Evolutionary conservation across 148 eudicot genomes (phyloP).

Genomic region (Persicaria maculosa): DNA sequence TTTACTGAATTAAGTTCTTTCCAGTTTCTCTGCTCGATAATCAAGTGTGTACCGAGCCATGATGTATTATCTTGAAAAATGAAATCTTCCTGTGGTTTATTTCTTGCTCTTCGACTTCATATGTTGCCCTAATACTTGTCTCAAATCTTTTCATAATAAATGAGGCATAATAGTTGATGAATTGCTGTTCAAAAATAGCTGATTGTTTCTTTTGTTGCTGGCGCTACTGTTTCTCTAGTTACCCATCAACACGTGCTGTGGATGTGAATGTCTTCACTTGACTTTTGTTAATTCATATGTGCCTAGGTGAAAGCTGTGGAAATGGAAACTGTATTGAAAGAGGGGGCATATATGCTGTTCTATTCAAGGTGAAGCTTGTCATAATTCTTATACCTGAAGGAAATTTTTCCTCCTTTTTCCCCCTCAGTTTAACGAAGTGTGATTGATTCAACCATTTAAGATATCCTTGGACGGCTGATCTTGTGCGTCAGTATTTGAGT

Average conservation of each 20-base stretch:
- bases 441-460: background rate
- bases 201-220: background rate
- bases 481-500: background rate
- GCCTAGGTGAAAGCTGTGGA: slow-evolving; percentile 68
- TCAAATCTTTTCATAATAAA: background rate
- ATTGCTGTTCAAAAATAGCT: background rate
- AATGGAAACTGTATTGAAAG: slow-evolving; percentile 50
- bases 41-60: background rate
- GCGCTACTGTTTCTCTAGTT: background rate
- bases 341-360: slow-evolving; percentile 86
- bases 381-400: background rate
- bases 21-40: slow-evolving; percentile 8
- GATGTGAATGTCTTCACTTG: background rate
- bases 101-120: background rate
- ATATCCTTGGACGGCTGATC: background rate
- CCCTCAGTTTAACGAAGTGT: background rate
- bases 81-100: background rate
- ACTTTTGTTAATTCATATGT: background rate
- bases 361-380: slow-evolving; percentile 57
- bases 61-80: background rate
- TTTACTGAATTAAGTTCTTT: background rate
- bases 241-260: background rate
- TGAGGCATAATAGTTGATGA: background rate
- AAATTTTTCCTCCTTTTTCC: background rate
- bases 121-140: background rate